These are phyloP conservation scores for Diaporthe aspalathi DNA, from an alignment of 2,329 filamentous ascomycete genomes.

Conservation along the genomic window DNA sequence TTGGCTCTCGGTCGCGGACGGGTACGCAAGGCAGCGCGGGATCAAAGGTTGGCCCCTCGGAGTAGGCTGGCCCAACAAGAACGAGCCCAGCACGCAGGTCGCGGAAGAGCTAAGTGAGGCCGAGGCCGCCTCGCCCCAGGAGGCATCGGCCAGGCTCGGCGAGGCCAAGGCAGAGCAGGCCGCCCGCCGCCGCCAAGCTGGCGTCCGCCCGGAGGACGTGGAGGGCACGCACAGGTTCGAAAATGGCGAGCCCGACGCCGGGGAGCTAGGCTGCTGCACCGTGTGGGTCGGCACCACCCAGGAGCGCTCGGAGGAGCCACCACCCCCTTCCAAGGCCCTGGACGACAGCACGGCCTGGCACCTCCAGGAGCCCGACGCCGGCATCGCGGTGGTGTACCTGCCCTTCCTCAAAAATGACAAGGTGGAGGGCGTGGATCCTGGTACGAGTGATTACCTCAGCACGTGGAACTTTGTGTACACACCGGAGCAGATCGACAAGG, in stretches of 20 bases:
- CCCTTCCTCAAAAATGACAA: conserved; percentile 87
- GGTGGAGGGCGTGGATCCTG: conserved; percentile 84
- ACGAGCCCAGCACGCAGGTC: conserved; percentile 68
- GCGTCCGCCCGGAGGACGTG: conserved; percentile 43
- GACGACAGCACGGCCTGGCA: conserved; percentile 75
- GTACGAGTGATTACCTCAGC: conserved; percentile 84
- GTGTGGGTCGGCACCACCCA: conserved; percentile 91
- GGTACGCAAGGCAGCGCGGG: conserved; percentile 88
- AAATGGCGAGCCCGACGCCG: conserved; percentile 57
- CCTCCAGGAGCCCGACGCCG: conserved; percentile 80
- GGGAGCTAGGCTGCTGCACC: conserved; percentile 89
- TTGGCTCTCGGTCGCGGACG: conserved; percentile 94
- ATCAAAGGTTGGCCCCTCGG: conserved; percentile 96
- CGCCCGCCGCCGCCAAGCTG: conserved; percentile 47
- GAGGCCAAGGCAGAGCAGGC: conserved; percentile 66
- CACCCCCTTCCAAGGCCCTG: conserved; percentile 61
- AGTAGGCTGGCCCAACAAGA: conserved; percentile 85
- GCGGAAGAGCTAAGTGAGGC: conserved; percentile 75
- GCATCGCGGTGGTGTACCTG: conserved; percentile 90
- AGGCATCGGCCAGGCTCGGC: conserved; percentile 72
- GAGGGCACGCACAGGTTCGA: conserved; percentile 48
- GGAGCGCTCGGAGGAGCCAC: conserved; percentile 71
- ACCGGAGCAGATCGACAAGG: conserved; percentile 86
- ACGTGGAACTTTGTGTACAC: conserved; percentile 99
- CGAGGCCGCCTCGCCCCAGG: conserved; percentile 67